Evolutionary conservation across 768 basidiomycete genomes (phyloP), one percentile per base, ranked within the genome.

Genomic region (Leccinellum luteum): DNA sequence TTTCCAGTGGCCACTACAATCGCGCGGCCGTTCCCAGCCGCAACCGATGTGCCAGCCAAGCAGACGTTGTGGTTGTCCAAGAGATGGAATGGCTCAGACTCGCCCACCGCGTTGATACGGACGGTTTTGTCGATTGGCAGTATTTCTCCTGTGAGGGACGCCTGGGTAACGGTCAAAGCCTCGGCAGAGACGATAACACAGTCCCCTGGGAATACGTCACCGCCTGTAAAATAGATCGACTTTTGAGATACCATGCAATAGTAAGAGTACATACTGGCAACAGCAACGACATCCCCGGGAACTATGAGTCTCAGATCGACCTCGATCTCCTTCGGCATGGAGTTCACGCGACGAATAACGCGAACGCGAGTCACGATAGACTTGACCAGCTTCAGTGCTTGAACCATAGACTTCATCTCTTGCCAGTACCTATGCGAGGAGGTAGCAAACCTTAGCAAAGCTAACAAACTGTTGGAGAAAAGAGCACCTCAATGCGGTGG

Each of bases 201-300:
- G 28, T 74, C 73, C 21, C 74, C 73, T 19, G 73, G 73, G 48
- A 74, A 73, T 56, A 74, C 74, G 45, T 73, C 69, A 44, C 69
- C 70, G 34, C 72, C 70, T 74, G 47, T 43, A 30, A 45, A 52
- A 27, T 1, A 4, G 19, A 23, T 32, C 48, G 43, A 52, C 19
- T 4, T 47, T 30, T 21, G 28, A 50, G 14, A 32, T 13, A 5
- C 6, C 17, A 38, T 8, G 12, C 12, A 14, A 28, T 19, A 1
- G 19, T 10, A n/a, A 25, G 52, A 43, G 21, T 34, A 6, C 66
- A 34, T 50, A 71, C 74, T 72, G 13, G 74, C 66, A 27, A 74
- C 52, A 52, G 62, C 44, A 45, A 75, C 53, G 25, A 74, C 51
- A 56, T 74, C 73, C 4, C 73, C 73, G 1, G 74, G 73, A 47